Base-by-base conservation (phyloP, 2,329 filamentous ascomycete genomes). In the Simplicillium sp. region DNA sequence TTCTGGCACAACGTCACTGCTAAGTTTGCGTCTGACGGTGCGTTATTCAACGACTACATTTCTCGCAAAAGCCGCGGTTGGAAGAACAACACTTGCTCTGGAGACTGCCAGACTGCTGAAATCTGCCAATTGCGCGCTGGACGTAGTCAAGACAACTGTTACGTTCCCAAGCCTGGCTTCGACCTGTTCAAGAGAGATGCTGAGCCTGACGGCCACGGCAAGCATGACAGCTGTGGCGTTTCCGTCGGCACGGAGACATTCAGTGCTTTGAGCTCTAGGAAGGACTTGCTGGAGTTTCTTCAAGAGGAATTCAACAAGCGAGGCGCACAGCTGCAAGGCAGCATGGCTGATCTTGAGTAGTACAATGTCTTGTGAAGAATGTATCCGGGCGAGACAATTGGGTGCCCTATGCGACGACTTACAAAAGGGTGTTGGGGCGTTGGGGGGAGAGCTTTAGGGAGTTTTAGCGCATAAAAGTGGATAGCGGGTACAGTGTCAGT, bases 1-100 rank as follows among this genome's bases (percentile, higher is more conserved):
- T 78, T 78, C 54, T 80, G 75, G 75, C 75, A 78, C 52, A 67
- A 72, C 46, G 60, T 78, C 15, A 78, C 75, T 1, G 58, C 57
- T 1, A 52, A 59, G 3, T 66, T 79, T 37, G 67, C 72, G 44
- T 48, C 43, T 4, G 54, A 74, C 41, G 47, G 62, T 3, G 44
- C 50, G 0, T 53, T 62, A 2, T 77, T 78, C 48, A 56, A 66
- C 13, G 58, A 54, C 3, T 79, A 67, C 51, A 62, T 66, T 37
- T 52, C 58, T 1, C 61, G 72, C 41, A 71, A 71, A 44, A 65
- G 60, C 9, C 63, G 75, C 6, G 70, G 70, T 3, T 70, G 64
- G 57, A 55, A 56, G 5, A 52, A 58, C 3, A 56, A 57, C 4
- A 43, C 50, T 15, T 77, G 73, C 46, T 56, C 52, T 1, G 66